Percentiles rank a stretch among this genome's conserved stretches.
Conservation (phyloP, 1,284 basidiomycete genomes). For the Boletus albobrunnescens region DNA sequence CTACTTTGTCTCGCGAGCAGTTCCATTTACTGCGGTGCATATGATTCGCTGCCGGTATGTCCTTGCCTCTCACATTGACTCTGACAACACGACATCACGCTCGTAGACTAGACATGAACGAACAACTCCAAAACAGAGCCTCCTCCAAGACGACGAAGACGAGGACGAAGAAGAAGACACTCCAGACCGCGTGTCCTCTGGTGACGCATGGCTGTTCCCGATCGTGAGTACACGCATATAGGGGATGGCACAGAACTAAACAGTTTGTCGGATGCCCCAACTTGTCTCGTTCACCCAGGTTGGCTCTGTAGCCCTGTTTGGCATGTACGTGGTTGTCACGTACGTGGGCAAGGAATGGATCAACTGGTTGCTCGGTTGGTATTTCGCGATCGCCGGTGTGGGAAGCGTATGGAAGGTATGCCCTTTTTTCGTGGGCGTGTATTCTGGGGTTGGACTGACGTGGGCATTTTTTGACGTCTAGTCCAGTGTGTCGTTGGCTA, state of each 20-base stretch:
- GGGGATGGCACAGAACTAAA: neutral
- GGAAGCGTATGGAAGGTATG: conserved; percentile 65
- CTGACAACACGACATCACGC: too few species aligned
- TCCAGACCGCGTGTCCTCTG: conserved; percentile 56
- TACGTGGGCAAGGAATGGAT: conserved; percentile 83
- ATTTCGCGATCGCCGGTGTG: conserved; percentile 65
- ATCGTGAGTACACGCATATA: conserved; percentile 43
- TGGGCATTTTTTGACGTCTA: conserved; percentile 21
- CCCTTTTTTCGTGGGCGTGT: neutral
- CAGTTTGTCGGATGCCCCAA: neutral
- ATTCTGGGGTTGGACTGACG: neutral
- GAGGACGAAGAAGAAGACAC: conserved; percentile 46
- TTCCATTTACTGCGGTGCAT: conserved; percentile 66
- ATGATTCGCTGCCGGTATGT: conserved; percentile 63
- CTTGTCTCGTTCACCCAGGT: too few species aligned
- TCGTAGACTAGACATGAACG: conserved; percentile 14
- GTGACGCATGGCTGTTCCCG: conserved; percentile 76
- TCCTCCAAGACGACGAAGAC: conserved; percentile 28
- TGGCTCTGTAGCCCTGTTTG: conserved; percentile 62
- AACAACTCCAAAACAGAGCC: conserved; percentile 4
- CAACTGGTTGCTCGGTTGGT: conserved; percentile 73
- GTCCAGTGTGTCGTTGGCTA: conserved; percentile 49
- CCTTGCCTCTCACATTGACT: too few species aligned
- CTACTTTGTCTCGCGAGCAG: conserved; percentile 56
- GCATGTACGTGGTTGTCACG: conserved; percentile 68